Base-by-base conservation (phyloP, 176 grass and related monocot species). In the Themeda triandra region DNA sequence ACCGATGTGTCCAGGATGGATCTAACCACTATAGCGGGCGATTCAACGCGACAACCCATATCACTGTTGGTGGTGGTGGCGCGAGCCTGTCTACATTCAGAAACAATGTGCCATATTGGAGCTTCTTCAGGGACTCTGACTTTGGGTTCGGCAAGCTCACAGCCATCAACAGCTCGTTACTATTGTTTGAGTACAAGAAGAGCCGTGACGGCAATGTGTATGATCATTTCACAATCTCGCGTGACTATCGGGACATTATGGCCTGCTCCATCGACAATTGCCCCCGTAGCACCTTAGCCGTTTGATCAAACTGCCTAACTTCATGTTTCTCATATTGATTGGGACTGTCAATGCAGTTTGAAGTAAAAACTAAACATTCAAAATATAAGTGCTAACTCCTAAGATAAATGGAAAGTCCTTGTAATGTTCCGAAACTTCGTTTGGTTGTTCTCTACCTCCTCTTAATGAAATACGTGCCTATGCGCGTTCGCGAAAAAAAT, bases 141-240 rank as follows among this genome's bases (percentile, higher is more conserved):
- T 78, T 77, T 0, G 93, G 93, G 5, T 98, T 98, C 18, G 83
- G 87, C 56, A 98, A 98, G 80, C 85, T 98, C 35, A 94, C 93
- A 0, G 89, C 93, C 15, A 92, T 94, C 87, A 98, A 98, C 76
- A 85, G 86, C 25, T 87, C 89, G 13, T 87, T 65, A 0, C 53
- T 95, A 67, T 39, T 93, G 83, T 89, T 98, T 3, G 96, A 98
- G 91, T 95, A 98, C 86, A 98, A 92, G 87, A 98, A 79, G 89
- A 98, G 93, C 77, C 40, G 83, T 7, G 87, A 95, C 1, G 94
- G 94, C 70, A 59, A 83, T 23, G 92, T 94, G 8, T 89, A 94
- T 2, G 94, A 97, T 35, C 81, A 82, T 64, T 97, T 97, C 87
- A 92, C 86, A 1, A 79, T 97, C 73, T 79, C 89, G 0, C 89